phyloP scores from a whole-genome alignment of 176 grass and related monocot species.

The Raddia distichophylla region DNA sequence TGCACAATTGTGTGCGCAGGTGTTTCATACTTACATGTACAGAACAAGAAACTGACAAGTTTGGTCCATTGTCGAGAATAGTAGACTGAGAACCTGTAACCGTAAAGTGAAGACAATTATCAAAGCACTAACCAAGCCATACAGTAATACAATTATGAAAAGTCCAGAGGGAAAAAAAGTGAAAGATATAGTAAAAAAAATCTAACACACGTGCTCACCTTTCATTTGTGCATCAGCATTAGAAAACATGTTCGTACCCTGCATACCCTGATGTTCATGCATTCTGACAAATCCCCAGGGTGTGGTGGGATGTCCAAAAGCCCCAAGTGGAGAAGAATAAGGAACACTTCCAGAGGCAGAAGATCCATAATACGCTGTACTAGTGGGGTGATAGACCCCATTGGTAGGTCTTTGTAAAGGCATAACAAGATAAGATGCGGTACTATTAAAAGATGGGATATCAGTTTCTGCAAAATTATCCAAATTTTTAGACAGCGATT shows the following conservation, averaged over 20 bases:
- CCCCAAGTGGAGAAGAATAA: slow-evolving; percentile 48
- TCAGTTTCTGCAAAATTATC: slow-evolving; percentile 68
- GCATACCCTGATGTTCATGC: slow-evolving; percentile 31
- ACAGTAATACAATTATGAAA: not conserved
- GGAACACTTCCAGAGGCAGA: slow-evolving; percentile 40
- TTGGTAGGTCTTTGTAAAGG: slow-evolving; percentile 99
- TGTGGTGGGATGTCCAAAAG: not conserved
- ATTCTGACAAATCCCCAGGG: not conserved
- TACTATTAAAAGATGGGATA: slow-evolving; percentile 65
- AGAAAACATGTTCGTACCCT: slow-evolving; percentile 14
- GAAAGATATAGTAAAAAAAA: not conserved
- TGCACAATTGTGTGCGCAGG: not conserved
- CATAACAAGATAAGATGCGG: slow-evolving; percentile 79
- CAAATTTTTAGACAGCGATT: slow-evolving; percentile 65
- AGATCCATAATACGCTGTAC: slow-evolving; percentile 55
- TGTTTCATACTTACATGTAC: slow-evolving; percentile 53
- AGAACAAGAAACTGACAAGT: slow-evolving; percentile 2
- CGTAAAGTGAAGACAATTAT: slow-evolving; percentile 26
- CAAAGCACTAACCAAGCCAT: slow-evolving; percentile 17
- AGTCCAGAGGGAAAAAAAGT: not conserved
- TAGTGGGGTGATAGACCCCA: slow-evolving; percentile 53
- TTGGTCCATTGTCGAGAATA: slow-evolving; percentile 35
- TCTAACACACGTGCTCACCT: slow-evolving; percentile 29
- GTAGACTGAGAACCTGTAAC: slow-evolving; percentile 47
- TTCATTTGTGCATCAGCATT: slow-evolving; percentile 31